Conservation (phyloP, 495 filamentous ascomycete species). For the Letharia lupina region DNA sequence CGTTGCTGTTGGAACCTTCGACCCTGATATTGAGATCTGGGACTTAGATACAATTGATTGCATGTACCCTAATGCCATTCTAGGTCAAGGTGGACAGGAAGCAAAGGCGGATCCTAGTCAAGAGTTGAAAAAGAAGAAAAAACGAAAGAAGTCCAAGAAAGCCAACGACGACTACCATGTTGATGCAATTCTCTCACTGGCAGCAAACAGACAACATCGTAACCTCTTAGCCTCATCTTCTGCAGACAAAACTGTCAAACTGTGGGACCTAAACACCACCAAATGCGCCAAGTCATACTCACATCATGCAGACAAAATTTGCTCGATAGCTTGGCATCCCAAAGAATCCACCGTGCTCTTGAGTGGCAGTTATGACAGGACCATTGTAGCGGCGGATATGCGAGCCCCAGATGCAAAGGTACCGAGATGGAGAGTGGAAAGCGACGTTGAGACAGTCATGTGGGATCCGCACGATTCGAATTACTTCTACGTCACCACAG, state of each 20-base stretch:
- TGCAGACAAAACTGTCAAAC: constrained; percentile 91
- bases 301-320: constrained; percentile 89
- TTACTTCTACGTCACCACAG: constrained; percentile 91
- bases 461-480: constrained; percentile 92
- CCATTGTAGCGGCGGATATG: constrained; percentile 87
- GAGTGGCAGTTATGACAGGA: constrained; percentile 90
- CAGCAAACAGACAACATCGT: constrained; percentile 83
- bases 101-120: constrained; percentile 29
- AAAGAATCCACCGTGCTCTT: constrained; percentile 79
- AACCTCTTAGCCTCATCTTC: constrained; percentile 95
- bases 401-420: constrained; percentile 69
- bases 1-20: constrained; percentile 91
- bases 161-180: constrained; percentile 89
- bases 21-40: constrained; percentile 98
- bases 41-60: constrained; percentile 89
- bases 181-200: constrained; percentile 82
- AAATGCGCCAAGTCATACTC: constrained; percentile 92
- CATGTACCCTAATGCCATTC: constrained; percentile 96
- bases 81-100: constrained; percentile 69
- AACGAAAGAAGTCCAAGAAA: constrained; percentile 76
- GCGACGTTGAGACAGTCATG: constrained; percentile 82
- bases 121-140: constrained; percentile 69
- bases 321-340: constrained; percentile 87
- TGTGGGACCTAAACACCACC: constrained; percentile 90
- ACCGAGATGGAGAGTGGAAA: constrained; percentile 83